These are phyloP conservation scores for Candida nonsorbophila DNA, from an alignment of 805 yeast genomes.

Conservation along the genomic window DNA sequence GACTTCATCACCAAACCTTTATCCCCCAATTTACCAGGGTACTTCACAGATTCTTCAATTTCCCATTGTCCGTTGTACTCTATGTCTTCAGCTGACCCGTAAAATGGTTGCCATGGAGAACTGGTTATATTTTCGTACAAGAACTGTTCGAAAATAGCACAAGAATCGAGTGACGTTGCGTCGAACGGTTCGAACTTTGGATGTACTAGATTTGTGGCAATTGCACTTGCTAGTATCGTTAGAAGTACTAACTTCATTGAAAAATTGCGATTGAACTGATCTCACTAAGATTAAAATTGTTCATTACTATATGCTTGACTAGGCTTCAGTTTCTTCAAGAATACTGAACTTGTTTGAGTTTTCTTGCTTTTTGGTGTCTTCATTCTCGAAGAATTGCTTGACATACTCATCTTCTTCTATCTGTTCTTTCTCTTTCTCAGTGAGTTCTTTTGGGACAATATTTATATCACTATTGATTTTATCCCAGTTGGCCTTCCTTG, in stretches of 20 bases:
- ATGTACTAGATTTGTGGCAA: too few species aligned
- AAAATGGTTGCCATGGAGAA: constrained; percentile 48
- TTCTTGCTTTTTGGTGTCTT: constrained; percentile 4
- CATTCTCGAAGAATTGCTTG: constrained; percentile 20
- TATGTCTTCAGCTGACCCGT: constrained; percentile 47
- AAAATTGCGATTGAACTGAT: too few species aligned
- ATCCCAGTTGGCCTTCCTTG: constrained; percentile 74
- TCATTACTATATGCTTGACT: too few species aligned
- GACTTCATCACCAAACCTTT: constrained; percentile 71
- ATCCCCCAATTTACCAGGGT: constrained; percentile 61
- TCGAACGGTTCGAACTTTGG: constrained; percentile 30
- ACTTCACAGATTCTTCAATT: constrained; percentile 46
- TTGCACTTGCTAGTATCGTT: too few species aligned
- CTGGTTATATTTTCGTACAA: constrained; percentile 14
- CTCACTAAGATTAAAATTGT: too few species aligned
- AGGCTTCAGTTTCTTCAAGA: constrained; percentile 35
- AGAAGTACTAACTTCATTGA: too few species aligned
- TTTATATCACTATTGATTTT: constrained; percentile 33
- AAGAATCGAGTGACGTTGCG: constrained; percentile 23
- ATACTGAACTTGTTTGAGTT: constrained; percentile 25
- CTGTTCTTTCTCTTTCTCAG: constrained; percentile 20
- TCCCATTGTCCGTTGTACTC: constrained; percentile 73
- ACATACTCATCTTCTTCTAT: constrained; percentile 35
- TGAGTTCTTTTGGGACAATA: constrained; percentile 6
- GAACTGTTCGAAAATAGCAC: constrained; percentile 67